Evolutionary conservation across 164 flowering plant genomes (phyloP), one percentile per base, ranked within the genome.

Genomic region (Akebia trifoliata): DNA sequence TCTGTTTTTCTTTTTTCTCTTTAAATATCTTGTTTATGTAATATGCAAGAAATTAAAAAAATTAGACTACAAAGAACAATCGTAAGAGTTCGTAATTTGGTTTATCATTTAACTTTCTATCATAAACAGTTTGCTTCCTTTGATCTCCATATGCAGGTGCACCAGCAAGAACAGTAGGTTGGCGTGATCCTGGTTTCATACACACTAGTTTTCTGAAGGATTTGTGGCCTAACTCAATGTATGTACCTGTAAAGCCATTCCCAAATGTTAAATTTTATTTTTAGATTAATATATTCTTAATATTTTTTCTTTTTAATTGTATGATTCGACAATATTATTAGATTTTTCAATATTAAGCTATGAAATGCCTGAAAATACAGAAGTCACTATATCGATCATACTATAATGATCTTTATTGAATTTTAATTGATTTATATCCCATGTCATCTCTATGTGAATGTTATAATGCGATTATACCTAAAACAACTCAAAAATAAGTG

Each of bases 101-200:
- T 39, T 7, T 1, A 11, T 17, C 47, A 43, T n/a, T 25, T 28
- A 39, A 20, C 39, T 15, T 20, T 32, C 39, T 11, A 43, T 20
- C 8, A 31, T 30, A 14, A 4, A 10, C 15, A 26, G 11, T 14
- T 1, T 11, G 48, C 14, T 6, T 35, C 21, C 40, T 31, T 14
- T 25, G 8, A 36, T 43, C 5, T 52, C 12, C 47, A 40, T 63
- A 12, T 65, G 59, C 83, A 88, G 96, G 89, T 68, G 80, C 96
- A 63, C 98, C 98, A 17, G 98, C 98, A 56, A 73, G 89, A 62
- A 86, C 98, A 24, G 85, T 88, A 14, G 98, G 98, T 35, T 92
- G 98, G 96, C 88, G 98, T 60, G 96, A 92, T 71, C 95, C 98
- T 62, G 98, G 98, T 36, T 88, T 70, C 65, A 86, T 92, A 42